These are phyloP conservation scores for Dissophora ornata DNA, from an alignment of 192 early-diverging fungal species.

Conservation along the genomic window DNA sequence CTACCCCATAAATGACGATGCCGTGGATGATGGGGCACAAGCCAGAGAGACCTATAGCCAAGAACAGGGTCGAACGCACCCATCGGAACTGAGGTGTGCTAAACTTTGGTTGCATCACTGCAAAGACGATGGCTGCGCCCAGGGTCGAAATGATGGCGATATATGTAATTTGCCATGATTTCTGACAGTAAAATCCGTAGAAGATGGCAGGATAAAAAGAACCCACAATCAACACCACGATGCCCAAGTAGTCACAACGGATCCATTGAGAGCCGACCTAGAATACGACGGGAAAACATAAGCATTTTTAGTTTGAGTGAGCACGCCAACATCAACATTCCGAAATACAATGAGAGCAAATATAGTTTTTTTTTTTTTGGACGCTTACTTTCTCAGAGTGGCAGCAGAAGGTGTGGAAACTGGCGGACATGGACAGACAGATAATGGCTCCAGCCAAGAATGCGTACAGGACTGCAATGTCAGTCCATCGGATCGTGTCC, in stretches of 20 bases:
- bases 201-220: constrained; percentile 65
- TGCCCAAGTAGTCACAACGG: constrained; percentile 95
- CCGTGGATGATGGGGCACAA: constrained; percentile 81
- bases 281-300: neutral
- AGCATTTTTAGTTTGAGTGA: neutral
- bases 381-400: constrained; percentile 76
- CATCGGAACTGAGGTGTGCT: constrained; percentile 80
- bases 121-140: constrained; percentile 67
- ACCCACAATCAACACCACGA: constrained; percentile 83
- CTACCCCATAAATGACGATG: constrained; percentile 74
- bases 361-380: too few species aligned
- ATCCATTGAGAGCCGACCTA: constrained; percentile 80
- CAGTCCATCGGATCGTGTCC: constrained; percentile 69
- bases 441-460: constrained; percentile 78
- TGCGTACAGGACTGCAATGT: constrained; percentile 75
- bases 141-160: constrained; percentile 68
- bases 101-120: constrained; percentile 59
- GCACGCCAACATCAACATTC: too few species aligned
- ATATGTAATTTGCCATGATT: constrained; percentile 62
- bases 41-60: constrained; percentile 81
- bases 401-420: constrained; percentile 88
- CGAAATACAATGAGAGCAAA: too few species aligned
- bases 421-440: constrained; percentile 84
- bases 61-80: constrained; percentile 82
- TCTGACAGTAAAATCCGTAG: constrained; percentile 66